Percentiles rank a stretch among this genome's conserved stretches.
Evolutionary conservation across 352 stramenopile species (phyloP).

Genomic region (Phytophthora syringae): DNA sequence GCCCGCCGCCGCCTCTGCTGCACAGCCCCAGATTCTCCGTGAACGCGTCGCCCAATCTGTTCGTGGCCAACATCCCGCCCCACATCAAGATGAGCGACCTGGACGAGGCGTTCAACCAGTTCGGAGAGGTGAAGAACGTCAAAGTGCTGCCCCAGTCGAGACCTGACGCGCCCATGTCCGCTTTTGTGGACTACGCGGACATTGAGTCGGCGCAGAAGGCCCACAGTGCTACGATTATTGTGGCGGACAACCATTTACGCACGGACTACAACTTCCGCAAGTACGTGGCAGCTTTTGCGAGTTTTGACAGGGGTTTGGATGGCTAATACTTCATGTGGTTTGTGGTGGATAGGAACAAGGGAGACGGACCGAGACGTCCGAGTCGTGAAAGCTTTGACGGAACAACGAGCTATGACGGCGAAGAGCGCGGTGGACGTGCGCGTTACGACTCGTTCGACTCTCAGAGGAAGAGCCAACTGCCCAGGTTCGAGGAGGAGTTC

Average conservation of each 20-base stretch:
- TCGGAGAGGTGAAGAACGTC: constrained; percentile 67
- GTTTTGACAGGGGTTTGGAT: too few relatives aligned
- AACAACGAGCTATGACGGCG: constrained; percentile 16
- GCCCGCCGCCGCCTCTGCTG: constrained; percentile 15
- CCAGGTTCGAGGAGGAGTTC: constrained; percentile 28
- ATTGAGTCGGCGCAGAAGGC: constrained; percentile 48
- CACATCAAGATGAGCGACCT: constrained; percentile 70
- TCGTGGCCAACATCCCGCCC: constrained; percentile 70
- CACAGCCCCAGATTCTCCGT: constrained; percentile 23
- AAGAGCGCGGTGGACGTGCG: constrained; percentile 18
- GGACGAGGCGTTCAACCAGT: constrained; percentile 61
- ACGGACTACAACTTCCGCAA: constrained; percentile 68
- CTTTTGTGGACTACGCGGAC: constrained; percentile 67
- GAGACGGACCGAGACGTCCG: constrained; percentile 26
- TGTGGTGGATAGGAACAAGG: constrained; percentile 27
- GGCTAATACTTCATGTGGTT: too few relatives aligned
- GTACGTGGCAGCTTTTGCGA: constrained; percentile 22
- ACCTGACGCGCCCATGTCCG: constrained; percentile 62
- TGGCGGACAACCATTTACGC: constrained; percentile 49
- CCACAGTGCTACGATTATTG: constrained; percentile 47
- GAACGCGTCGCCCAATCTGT: constrained; percentile 53
- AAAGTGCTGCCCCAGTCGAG: constrained; percentile 60
- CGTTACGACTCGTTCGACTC: constrained; percentile 38
- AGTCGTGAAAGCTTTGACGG: constrained; percentile 29
- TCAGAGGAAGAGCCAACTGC: constrained; percentile 14